These are phyloP conservation scores for Gnetum montanum DNA, from an alignment of 75 land plant species.

Conservation along the genomic window DNA sequence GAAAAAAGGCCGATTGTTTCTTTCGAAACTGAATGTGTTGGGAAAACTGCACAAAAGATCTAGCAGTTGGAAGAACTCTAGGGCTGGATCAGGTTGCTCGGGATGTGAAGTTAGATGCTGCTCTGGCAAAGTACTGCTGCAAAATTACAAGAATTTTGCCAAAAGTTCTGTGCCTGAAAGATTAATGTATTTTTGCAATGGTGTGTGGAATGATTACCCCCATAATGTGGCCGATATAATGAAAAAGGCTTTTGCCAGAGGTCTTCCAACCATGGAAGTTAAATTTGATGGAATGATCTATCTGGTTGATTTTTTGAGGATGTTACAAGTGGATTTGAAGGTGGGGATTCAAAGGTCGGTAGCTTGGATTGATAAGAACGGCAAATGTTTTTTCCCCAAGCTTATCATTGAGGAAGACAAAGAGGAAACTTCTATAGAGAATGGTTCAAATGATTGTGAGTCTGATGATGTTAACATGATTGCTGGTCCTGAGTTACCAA, in stretches of 20 bases:
- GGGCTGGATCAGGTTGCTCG: not conserved
- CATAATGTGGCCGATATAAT: conserved; percentile 10
- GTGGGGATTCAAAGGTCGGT: conserved; percentile 18
- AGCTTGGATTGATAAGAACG: conserved; percentile 32
- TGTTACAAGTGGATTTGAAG: conserved; percentile 24
- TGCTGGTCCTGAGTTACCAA: conserved; percentile 18
- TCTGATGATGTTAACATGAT: conserved; percentile 14
- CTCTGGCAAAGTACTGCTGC: not conserved
- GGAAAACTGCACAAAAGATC: not conserved
- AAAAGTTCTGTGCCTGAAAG: conserved; percentile 16
- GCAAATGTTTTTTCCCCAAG: conserved; percentile 14
- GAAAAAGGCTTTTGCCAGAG: conserved; percentile 20
- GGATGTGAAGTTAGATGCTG: not conserved
- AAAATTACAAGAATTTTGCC: conserved; percentile 15
- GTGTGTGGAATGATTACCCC: conserved; percentile 33
- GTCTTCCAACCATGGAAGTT: conserved; percentile 31
- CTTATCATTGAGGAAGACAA: conserved; percentile 7
- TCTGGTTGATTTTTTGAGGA: conserved; percentile 26
- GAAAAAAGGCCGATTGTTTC: not conserved
- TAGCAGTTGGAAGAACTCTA: not conserved
- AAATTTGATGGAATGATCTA: conserved; percentile 9
- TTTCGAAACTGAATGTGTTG: not conserved
- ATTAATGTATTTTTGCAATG: conserved; percentile 26
- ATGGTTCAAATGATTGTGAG: conserved; percentile 24
- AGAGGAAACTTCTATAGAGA: conserved; percentile 27